Evolutionary conservation across 192 early-diverging fungal species (phyloP).

Genomic region (Glomus cerebriforme): DNA sequence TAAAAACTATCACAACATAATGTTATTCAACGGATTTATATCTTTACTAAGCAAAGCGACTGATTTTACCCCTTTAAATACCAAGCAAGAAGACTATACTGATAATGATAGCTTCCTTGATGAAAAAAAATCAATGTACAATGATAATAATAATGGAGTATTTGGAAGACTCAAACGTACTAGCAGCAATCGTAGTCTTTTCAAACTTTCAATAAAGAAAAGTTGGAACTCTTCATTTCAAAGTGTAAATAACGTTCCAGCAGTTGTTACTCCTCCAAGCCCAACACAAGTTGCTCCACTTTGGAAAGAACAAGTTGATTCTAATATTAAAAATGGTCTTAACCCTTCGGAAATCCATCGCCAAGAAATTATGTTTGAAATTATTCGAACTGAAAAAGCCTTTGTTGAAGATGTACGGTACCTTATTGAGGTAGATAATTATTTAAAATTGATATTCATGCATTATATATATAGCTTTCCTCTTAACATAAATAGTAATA

Average conservation of each 20-base stretch:
- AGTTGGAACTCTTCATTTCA: background rate
- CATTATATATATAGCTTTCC: background rate
- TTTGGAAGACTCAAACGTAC: background rate
- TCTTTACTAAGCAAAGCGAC: background rate
- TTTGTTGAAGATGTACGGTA: conserved; percentile 19
- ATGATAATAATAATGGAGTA: background rate
- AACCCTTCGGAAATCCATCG: conserved; percentile 5
- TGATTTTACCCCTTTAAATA: background rate
- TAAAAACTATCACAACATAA: background rate
- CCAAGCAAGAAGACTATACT: background rate
- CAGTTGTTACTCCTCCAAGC: conserved; percentile 2
- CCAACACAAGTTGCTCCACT: conserved; percentile 1
- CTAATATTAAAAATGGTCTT: conserved; percentile 8
- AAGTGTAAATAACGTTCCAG: background rate
- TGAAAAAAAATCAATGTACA: background rate
- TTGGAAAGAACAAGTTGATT: conserved; percentile 27
- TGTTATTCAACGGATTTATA: background rate
- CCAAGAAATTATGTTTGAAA: conserved; percentile 27
- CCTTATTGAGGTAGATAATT: conserved; percentile 7
- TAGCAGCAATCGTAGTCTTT: background rate
- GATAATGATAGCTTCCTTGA: background rate
- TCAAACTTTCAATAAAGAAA: conserved; percentile 8
- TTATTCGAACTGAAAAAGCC: conserved; percentile 25
- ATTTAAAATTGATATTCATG: background rate
- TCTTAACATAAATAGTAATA: too few species aligned